These are phyloP conservation scores for Volvox reticuliferus DNA, from an alignment of 139 green algal genomes.

Conservation along the genomic window DNA sequence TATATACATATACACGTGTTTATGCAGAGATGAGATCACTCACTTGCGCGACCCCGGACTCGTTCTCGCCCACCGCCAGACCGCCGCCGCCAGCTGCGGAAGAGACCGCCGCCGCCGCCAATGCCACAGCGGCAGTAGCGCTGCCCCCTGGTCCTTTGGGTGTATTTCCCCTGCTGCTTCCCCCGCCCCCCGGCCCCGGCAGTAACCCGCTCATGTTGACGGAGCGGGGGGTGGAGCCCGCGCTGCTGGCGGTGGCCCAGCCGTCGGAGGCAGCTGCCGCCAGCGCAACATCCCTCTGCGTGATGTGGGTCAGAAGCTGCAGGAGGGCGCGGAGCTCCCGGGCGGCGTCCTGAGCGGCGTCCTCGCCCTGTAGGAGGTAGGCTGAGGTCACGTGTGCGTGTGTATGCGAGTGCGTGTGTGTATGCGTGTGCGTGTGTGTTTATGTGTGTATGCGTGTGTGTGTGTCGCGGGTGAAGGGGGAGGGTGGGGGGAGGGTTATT, in stretches of 20 bases:
- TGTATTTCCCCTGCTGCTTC: neutral
- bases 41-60: conserved; percentile 36
- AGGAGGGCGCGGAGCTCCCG: conserved; percentile 86
- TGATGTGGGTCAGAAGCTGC: conserved; percentile 73
- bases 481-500: no score
- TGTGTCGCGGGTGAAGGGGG: neutral
- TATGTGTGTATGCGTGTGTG: neutral
- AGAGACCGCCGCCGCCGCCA: neutral
- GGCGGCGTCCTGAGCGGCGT: conserved; percentile 76
- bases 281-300: conserved; percentile 37
- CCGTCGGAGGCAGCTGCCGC: conserved; percentile 24
- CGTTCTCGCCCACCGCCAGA: neutral
- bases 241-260: conserved; percentile 14
- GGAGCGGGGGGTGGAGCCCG: neutral
- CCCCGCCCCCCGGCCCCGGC: neutral
- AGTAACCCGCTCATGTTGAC: neutral
- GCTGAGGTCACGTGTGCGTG: neutral
- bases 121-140: neutral
- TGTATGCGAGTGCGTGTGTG: no score
- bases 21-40: no score
- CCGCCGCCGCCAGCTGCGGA: conserved; percentile 7
- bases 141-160: neutral
- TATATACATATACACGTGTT: no score
- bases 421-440: neutral
- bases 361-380: conserved; percentile 50